These are phyloP conservation scores for Suhomyces wounanorum DNA, from an alignment of 1,139 yeast species.

Conservation along the genomic window DNA sequence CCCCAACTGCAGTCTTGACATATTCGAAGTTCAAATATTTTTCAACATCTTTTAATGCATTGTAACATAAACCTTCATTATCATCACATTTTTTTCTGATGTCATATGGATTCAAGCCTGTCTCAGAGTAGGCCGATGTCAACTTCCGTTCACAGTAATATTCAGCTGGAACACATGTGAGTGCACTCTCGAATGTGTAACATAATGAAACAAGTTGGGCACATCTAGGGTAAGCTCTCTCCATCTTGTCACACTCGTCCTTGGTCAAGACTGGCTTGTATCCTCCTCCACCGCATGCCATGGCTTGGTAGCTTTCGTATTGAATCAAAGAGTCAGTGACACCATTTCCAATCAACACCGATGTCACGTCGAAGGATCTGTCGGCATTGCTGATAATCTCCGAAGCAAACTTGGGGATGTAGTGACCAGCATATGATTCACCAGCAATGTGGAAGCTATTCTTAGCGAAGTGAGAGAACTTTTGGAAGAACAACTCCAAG, in stretches of 20 bases:
- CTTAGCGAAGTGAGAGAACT: conserved; percentile 62
- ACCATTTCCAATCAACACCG: conserved; percentile 83
- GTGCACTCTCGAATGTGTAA: conserved; percentile 45
- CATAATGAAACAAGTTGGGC: conserved; percentile 54
- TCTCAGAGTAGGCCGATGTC: conserved; percentile 53
- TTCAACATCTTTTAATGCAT: conserved; percentile 54
- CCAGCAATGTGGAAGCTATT: conserved; percentile 81
- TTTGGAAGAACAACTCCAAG: conserved; percentile 72
- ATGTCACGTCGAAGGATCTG: conserved; percentile 64
- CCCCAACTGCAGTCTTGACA: conserved; percentile 65
- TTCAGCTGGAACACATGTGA: conserved; percentile 57
- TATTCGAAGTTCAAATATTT: conserved; percentile 59
- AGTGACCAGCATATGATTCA: conserved; percentile 88
- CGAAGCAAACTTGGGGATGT: conserved; percentile 75
- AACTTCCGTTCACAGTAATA: conserved; percentile 42
- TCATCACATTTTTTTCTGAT: conserved; percentile 61
- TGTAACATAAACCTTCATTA: conserved; percentile 56
- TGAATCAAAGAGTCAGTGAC: conserved; percentile 76
- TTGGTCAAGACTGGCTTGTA: conserved; percentile 64
- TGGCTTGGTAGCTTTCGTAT: conserved; percentile 69
- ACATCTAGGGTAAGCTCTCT: conserved; percentile 57
- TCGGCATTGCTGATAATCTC: conserved; percentile 70
- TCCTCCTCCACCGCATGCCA: conserved; percentile 87
- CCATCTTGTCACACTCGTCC: conserved; percentile 60
- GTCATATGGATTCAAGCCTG: conserved; percentile 71